A percentile compares a stretch with the other conserved stretches of the same genome.
These are phyloP conservation scores for Pouteria glomerata DNA, from an alignment of 148 eudicot species.

Conservation along the genomic window DNA sequence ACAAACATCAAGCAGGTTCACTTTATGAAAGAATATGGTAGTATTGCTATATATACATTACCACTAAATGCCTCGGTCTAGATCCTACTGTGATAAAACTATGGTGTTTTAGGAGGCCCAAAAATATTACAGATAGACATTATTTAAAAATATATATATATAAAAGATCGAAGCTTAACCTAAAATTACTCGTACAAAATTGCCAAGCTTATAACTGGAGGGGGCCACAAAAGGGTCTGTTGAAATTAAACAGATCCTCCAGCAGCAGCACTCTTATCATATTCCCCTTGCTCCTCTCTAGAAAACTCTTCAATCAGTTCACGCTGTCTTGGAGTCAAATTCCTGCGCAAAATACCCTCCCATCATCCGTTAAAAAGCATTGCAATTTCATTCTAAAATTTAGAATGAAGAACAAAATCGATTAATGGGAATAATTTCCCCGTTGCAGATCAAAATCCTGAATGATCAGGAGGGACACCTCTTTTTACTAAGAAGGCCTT, in stretches of 20 bases:
- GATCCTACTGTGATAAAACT: background rate
- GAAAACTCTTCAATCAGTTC: constrained; percentile 84
- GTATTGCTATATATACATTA: constrained; percentile 1
- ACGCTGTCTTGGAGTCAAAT: constrained; percentile 71
- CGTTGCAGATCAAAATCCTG: too few species aligned
- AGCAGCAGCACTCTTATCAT: constrained; percentile 59
- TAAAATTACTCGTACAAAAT: constrained; percentile 9
- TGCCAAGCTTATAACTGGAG: background rate
- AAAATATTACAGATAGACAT: constrained; percentile 1
- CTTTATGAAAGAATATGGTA: background rate
- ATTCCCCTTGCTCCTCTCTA: constrained; percentile 75
- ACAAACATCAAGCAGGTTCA: background rate
- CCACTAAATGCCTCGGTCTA: background rate
- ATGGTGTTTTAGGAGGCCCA: background rate
- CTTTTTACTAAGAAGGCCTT: background rate
- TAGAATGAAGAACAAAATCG: background rate
- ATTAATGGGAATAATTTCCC: too few species aligned
- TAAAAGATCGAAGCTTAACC: background rate
- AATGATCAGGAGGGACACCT: too few species aligned
- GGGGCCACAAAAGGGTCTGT: background rate
- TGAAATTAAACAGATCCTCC: constrained; percentile 51
- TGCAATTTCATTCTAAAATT: background rate
- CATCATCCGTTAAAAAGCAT: background rate
- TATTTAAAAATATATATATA: background rate
- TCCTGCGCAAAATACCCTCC: constrained; percentile 35